Conservation (phyloP, 352 stramenopile species). For the Phytophthora ramorum region DNA sequence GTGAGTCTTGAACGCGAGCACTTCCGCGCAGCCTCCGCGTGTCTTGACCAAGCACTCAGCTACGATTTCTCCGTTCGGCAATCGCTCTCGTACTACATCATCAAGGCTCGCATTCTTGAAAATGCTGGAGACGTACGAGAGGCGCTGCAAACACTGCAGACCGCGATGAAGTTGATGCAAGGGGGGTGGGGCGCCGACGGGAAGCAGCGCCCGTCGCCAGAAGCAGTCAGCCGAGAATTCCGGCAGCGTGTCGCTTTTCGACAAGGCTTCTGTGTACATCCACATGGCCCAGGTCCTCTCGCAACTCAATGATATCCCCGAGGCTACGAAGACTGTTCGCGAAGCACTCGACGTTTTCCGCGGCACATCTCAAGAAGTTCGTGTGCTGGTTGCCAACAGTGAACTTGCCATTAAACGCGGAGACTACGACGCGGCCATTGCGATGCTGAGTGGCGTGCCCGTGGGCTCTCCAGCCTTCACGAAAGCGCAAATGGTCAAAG, state of each 20-base stretch:
- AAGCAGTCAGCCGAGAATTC: conserved; percentile 21
- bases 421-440: conserved; percentile 91
- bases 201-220: conserved; percentile 17
- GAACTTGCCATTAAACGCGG: conserved; percentile 91
- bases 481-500: conserved; percentile 93
- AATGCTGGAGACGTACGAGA: conserved; percentile 81
- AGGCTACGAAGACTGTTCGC: conserved; percentile 69
- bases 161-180: conserved; percentile 75
- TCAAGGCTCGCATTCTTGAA: conserved; percentile 88
- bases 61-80: conserved; percentile 91
- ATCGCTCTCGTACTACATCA: conserved; percentile 86
- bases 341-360: conserved; percentile 79
- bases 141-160: conserved; percentile 78
- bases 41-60: conserved; percentile 89
- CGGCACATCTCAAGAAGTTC: conserved; percentile 89
- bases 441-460: conserved; percentile 90
- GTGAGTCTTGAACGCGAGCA: conserved; percentile 85
- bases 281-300: conserved; percentile 82
- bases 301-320: conserved; percentile 76
- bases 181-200: conserved; percentile 9
- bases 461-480: conserved; percentile 79
- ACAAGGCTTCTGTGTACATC: conserved; percentile 91
- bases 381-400: conserved; percentile 91
- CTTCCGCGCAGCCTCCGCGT: conserved; percentile 67
- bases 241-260: conserved; percentile 63